A percentile compares a stretch with the other conserved stretches of the same genome.
Evolutionary conservation across 331 rosid species (phyloP).

Genomic region (Rosa hybrid): DNA sequence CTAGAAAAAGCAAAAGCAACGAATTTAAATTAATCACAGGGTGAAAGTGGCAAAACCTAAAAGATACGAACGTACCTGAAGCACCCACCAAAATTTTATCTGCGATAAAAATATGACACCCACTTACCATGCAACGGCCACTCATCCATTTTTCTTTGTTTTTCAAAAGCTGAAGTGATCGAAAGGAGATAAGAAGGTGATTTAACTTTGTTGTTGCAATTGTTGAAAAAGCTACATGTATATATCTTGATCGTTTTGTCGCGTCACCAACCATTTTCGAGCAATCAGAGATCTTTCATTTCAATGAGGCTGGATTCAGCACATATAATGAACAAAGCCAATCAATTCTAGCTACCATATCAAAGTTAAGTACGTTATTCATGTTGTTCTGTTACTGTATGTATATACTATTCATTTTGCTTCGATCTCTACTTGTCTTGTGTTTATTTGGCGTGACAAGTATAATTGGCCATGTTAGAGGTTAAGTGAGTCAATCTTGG

Average conservation of each 20-base stretch:
- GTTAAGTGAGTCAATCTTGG: no score
- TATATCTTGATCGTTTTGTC: slow-evolving; percentile 2
- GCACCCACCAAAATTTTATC: neutral
- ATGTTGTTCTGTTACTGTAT: neutral
- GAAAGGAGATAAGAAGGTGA: slow-evolving; percentile 9
- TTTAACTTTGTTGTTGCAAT: neutral
- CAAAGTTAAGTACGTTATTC: neutral
- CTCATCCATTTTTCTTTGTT: slow-evolving; percentile 4
- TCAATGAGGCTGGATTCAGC: neutral
- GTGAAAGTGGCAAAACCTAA: neutral
- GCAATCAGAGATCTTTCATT: neutral
- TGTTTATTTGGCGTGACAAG: neutral
- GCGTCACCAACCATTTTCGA: neutral
- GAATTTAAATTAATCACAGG: neutral
- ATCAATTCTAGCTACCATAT: neutral
- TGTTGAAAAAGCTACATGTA: neutral
- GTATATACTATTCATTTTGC: neutral
- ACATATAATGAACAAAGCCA: neutral
- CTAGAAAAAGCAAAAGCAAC: neutral
- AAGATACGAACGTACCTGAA: slow-evolving; percentile 1
- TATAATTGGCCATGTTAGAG: no score
- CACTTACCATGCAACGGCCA: slow-evolving; percentile 7
- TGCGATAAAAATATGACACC: neutral
- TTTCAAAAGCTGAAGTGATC: slow-evolving; percentile 3
- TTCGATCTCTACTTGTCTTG: neutral